Percentiles rank a stretch among this genome's conserved stretches.
Conservation (phyloP, 352 stramenopile species). For the Phytophthora kernoviae region DNA sequence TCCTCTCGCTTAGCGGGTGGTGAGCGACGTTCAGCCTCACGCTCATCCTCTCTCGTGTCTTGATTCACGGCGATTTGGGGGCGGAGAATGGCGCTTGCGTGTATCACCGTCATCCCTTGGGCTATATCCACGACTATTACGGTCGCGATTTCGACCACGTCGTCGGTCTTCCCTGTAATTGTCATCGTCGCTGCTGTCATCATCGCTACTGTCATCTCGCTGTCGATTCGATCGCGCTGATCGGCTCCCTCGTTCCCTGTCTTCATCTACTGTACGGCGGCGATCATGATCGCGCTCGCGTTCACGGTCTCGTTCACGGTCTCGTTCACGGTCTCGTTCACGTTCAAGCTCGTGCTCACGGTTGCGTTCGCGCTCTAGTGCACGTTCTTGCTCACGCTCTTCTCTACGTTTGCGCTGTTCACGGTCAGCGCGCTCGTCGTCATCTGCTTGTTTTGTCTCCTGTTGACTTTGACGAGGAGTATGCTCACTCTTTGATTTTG, state of each 20-base stretch:
- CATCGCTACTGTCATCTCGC: constrained; percentile 16
- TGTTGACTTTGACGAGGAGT: constrained; percentile 11
- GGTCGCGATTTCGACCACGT: constrained; percentile 4
- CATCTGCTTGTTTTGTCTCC: constrained; percentile 20
- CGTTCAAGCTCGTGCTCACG: background rate
- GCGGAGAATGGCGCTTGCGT: constrained; percentile 16
- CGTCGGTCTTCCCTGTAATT: constrained; percentile 6
- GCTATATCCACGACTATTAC: constrained; percentile 6
- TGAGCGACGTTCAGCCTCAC: constrained; percentile 8
- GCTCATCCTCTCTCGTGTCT: constrained; percentile 9
- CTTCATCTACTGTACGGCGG: constrained; percentile 3
- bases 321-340: constrained; percentile 9
- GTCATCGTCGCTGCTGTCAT: constrained; percentile 4
- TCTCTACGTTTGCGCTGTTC: constrained; percentile 13
- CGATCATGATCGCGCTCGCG: constrained; percentile 8
- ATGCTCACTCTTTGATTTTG: constrained; percentile 18
- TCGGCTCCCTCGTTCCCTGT: constrained; percentile 11
- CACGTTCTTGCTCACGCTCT: constrained; percentile 7
- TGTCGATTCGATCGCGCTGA: constrained; percentile 12
- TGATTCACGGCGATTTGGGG: constrained; percentile 16
- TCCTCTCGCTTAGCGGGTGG: constrained; percentile 11
- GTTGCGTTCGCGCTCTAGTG: constrained; percentile 1
- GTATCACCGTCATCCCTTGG: constrained; percentile 8
- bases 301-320: constrained; percentile 12
- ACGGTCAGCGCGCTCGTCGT: constrained; percentile 15